A percentile compares a stretch with the other conserved stretches of the same genome.
Conservation (phyloP, 148 eudicot genomes). For the Suaeda aralocaspica region DNA sequence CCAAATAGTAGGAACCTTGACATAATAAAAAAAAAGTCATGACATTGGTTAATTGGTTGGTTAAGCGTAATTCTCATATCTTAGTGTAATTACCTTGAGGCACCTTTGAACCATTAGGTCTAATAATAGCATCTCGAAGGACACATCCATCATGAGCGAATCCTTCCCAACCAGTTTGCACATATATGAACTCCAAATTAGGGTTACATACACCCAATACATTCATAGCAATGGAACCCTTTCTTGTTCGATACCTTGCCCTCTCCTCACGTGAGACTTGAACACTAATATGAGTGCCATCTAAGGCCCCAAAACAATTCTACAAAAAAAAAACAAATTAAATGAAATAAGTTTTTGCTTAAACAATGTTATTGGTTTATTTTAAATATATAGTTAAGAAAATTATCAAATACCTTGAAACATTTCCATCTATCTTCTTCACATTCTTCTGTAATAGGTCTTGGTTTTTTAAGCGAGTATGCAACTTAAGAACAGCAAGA, state of each 20-base stretch:
- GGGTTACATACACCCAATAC: neutral
- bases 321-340: neutral
- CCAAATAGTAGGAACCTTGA: no score
- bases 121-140: neutral
- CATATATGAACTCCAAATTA: no score
- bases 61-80: no score
- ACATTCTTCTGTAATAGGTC: no score
- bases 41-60: neutral
- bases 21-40: no score
- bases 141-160: constrained; percentile 1
- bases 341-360: no score
- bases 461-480: no score
- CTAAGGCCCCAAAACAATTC: neutral
- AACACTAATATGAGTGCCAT: neutral
- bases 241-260: neutral
- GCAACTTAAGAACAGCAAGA: no score
- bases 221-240: constrained; percentile 1
- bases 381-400: no score
- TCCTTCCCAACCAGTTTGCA: neutral
- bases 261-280: neutral
- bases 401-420: no score
- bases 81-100: neutral
- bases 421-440: no score
- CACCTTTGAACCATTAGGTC: neutral
- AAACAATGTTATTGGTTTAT: no score